A percentile compares a stretch with the other conserved stretches of the same genome.
Conservation (phyloP, 768 basidiomycete species). For the Kwoniella europaea region DNA sequence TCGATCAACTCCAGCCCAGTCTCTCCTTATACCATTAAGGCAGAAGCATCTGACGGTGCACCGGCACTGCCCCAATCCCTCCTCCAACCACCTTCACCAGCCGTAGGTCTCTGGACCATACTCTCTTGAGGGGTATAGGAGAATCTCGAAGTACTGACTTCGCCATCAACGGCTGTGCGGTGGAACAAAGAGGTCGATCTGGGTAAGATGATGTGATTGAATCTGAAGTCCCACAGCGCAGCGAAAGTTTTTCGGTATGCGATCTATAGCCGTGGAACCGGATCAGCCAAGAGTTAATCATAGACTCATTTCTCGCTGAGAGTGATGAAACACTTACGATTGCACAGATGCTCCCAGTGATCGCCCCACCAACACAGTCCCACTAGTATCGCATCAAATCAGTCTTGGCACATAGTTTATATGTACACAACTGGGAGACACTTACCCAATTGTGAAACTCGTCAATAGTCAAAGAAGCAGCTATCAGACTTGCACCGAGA, state of each 20-base stretch:
- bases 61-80: conserved; percentile 30
- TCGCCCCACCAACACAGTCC: conserved; percentile 65
- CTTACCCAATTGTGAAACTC: conserved; percentile 63
- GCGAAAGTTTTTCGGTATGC: conserved; percentile 68
- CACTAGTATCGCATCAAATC: conserved; percentile 56
- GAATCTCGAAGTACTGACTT: conserved; percentile 30
- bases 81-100: conserved; percentile 46
- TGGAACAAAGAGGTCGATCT: conserved; percentile 57
- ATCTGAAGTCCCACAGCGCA: conserved; percentile 65
- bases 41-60: conserved; percentile 44
- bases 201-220: conserved; percentile 68
- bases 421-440: background rate
- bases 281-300: background rate
- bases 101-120: conserved; percentile 41
- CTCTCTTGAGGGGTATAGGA: conserved; percentile 40
- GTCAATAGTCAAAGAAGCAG: conserved; percentile 66
- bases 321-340: conserved; percentile 53
- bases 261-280: conserved; percentile 21
- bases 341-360: conserved; percentile 64
- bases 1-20: too few species aligned
- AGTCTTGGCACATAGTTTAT: background rate
- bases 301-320: too few species aligned
- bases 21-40: conserved; percentile 26
- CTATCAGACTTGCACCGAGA: conserved; percentile 66
- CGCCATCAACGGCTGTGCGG: conserved; percentile 29